Evolutionary conservation across 2,329 filamentous ascomycete species (phyloP), one percentile per base, ranked within the genome.

Genomic region (Mariannaea elegans): DNA sequence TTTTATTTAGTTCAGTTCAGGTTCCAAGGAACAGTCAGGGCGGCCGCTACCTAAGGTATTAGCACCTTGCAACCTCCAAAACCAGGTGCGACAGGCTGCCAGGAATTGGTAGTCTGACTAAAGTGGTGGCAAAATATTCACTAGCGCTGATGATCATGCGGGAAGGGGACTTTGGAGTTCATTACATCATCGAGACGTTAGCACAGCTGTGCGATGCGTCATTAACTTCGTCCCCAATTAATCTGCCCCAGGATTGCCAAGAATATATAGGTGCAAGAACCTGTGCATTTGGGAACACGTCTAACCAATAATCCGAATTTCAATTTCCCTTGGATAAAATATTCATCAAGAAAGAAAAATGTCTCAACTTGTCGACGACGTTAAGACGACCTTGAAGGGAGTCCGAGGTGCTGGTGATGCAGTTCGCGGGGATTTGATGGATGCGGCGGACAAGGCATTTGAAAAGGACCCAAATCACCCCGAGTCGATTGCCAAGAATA

Each of bases 321-420:
- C n/a, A 18, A 16, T 18, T 14, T 12, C 39, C 23, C 3, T 42
- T 24, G 9, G 9, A 21, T 24, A 2, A 23, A 24, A 42, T 10
- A 24, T 42, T 42, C 18, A 24, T 18, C 18, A 13, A 23, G 2
- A 21, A 13, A 16, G 5, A 44, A 44, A 7, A 21, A 44, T 44
- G 41, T 24, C 41, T 12, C 21, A 19, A 19, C 21, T 49, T n/a
- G 34, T 39, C 16, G 44, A 70, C 2, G 68, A 70, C 21, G 63
- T 68, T 38, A 70, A 70, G 29, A 47, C 68, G 2, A 65, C 66
- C 32, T 50, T 70, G 2, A 70, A 70, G 1, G 68, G 68, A 34
- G 57, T 70, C 24, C 57, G 55, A 9, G 68, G 68, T 3, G 63
- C 68, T 2, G 68, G 68, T 14, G 68, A 70, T 29, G 66, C 59